These are phyloP conservation scores for Penicillium angulare DNA, from an alignment of 495 filamentous ascomycete species.

Conservation along the genomic window DNA sequence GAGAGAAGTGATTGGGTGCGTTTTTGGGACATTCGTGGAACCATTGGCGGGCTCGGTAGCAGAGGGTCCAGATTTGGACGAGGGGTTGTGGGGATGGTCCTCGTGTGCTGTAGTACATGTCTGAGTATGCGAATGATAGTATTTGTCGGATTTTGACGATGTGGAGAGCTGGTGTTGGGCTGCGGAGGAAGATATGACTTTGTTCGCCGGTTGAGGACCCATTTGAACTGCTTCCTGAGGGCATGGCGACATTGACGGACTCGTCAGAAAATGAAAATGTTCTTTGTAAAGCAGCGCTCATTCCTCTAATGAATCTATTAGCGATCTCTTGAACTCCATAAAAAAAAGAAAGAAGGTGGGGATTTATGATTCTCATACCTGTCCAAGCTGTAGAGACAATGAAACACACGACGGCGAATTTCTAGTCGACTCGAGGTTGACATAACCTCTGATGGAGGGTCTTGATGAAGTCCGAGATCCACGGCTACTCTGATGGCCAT, in stretches of 20 bases:
- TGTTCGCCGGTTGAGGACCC: constrained; percentile 30
- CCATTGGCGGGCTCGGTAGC: constrained; percentile 65
- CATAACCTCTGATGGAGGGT: constrained; percentile 65
- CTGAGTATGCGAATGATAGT: constrained; percentile 80
- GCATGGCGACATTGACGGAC: constrained; percentile 68
- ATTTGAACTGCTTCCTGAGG: constrained; percentile 34
- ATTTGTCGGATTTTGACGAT: constrained; percentile 73
- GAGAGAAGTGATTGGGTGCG: constrained; percentile 56
- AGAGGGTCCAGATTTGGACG: constrained; percentile 61
- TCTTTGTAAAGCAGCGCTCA: constrained; percentile 74
- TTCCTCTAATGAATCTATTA: constrained; percentile 54
- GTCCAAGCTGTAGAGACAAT: constrained; percentile 83
- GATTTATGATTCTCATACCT: constrained; percentile 48
- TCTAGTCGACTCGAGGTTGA: constrained; percentile 65
- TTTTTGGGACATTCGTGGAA: constrained; percentile 57
- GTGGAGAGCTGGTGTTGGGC: constrained; percentile 52
- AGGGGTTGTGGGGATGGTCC: constrained; percentile 59
- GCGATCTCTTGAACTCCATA: not conserved
- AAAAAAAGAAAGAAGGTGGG: too few relatives aligned
- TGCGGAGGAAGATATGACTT: constrained; percentile 48
- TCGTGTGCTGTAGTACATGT: constrained; percentile 69
- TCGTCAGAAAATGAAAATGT: constrained; percentile 91
- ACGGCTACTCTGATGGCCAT: constrained; percentile 80
- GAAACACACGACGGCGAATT: constrained; percentile 74
- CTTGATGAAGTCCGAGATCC: constrained; percentile 87